Conservation (phyloP, 306 rosid genomes). For the Benincasa hispida region DNA sequence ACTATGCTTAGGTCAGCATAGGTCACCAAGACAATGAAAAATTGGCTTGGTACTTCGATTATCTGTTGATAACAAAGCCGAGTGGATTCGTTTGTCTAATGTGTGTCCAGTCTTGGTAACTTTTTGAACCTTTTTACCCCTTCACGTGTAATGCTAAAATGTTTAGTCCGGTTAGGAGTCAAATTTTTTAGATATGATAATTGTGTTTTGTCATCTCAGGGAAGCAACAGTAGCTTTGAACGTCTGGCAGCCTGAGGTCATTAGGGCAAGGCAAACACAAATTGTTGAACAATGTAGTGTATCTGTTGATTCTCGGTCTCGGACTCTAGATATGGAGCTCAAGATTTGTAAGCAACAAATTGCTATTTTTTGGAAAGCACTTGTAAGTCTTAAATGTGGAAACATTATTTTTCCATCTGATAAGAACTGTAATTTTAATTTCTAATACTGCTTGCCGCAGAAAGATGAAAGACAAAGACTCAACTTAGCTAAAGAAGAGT, state of each 20-base stretch:
- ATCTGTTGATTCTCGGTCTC: constrained; percentile 40
- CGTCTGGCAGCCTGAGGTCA: constrained; percentile 80
- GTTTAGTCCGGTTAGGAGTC: neutral
- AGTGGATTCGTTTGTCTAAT: neutral
- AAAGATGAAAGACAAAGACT: constrained; percentile 50
- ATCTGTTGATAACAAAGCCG: neutral
- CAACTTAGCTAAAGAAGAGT: constrained; percentile 43
- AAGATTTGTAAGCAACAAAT: constrained; percentile 48
- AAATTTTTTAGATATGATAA: neutral
- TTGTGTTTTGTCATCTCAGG: constrained; percentile 26
- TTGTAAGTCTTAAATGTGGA: constrained; percentile 38
- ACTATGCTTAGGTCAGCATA: neutral
- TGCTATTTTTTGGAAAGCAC: constrained; percentile 34
- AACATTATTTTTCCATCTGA: neutral
- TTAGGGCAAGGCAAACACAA: constrained; percentile 39
- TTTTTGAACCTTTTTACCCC: neutral
- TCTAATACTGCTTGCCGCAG: constrained; percentile 23
- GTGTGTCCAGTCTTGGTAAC: neutral
- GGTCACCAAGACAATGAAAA: no score
- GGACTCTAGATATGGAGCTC: constrained; percentile 43
- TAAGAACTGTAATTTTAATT: neutral
- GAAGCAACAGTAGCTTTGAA: constrained; percentile 73
- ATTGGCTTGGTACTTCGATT: neutral
- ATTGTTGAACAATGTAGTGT: constrained; percentile 45
- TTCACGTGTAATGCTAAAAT: neutral